Base-by-base conservation (phyloP, 225 moss, liverwort and hornwort species). In the Pseudoscleropodium purum region DNA sequence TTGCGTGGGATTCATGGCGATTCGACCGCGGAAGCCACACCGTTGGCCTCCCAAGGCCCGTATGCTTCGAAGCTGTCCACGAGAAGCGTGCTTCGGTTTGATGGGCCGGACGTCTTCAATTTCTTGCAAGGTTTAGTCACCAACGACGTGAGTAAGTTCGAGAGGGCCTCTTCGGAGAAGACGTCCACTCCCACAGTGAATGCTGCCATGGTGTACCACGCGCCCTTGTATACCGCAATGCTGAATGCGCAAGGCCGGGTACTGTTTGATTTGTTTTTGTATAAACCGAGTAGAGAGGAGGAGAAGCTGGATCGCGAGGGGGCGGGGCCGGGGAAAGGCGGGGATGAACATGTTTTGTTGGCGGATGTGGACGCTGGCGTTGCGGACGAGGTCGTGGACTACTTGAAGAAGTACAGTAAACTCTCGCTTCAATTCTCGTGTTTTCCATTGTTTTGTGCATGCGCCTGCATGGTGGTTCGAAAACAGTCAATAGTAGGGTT, bases 81-180 rank as follows among this genome's bases (percentile, higher is more conserved):
- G 79, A 79, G 79, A n/a, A 57, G 95, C 65, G 96, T 96, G 88
- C 91, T 98, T 61, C 85, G 92, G 84, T 92, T 98, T 82, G 91
- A 95, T 43, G 96, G 97, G 16, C 93, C 94, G 43, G 97, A 97
- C 74, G 94, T 95, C 30, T 88, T 96, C 86, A 93, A 91, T 89
- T 99, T 95, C 84, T 87, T 99, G 90, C 97, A 99, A 83, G 98
- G 97, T 4, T 91, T 96, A 85, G 87, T 96, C 51, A 97, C 97
- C 45, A 99, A 99, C 87, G 98, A 99, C 94, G 90, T 97, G 87
- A 85, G 79, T 56, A 56, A 25, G 79, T 79, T 79, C 26, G 79
- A 79, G 37, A 79, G 37, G 56, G 37, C 82, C 13, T 86, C 89
- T 31, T 79, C 92, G 34, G 89, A 80, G 45, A 82, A 56, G 41